phyloP scores from a whole-genome alignment of 306 rosid genomes.

The Begonia peltatifolia region DNA sequence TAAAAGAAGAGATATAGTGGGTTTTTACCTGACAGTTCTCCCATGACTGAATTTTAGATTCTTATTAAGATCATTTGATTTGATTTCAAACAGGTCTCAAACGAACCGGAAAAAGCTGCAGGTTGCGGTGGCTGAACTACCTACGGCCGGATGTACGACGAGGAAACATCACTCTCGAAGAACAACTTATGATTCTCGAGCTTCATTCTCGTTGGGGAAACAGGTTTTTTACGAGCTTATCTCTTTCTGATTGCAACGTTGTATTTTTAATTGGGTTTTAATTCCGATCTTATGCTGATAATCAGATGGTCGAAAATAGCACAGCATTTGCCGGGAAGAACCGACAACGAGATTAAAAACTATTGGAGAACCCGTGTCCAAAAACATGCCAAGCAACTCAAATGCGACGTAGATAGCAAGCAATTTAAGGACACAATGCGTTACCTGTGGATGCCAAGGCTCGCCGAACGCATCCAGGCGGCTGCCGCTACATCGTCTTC shows the following conservation, averaged over 20 bases:
- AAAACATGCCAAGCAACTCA: constrained; percentile 89
- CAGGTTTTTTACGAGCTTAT: constrained; percentile 24
- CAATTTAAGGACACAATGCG: constrained; percentile 97
- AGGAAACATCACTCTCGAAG: constrained; percentile 82
- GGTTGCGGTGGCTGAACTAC: constrained; percentile 87
- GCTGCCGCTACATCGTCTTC: constrained; percentile 15
- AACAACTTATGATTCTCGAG: constrained; percentile 82
- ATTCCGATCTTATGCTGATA: not conserved
- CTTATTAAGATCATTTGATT: no score
- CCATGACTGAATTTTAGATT: no score
- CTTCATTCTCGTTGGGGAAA: constrained; percentile 96
- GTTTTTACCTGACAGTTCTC: no score
- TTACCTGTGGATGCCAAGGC: constrained; percentile 87
- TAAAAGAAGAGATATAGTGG: no score
- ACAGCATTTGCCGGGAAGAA: constrained; percentile 79
- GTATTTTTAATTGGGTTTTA: not conserved
- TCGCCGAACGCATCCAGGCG: constrained; percentile 83
- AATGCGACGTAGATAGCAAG: constrained; percentile 95
- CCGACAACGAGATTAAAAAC: constrained; percentile 85
- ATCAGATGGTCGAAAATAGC: constrained; percentile 94
- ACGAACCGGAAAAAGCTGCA: constrained; percentile 85
- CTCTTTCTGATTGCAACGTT: no score
- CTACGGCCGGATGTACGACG: constrained; percentile 94
- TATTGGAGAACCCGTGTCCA: constrained; percentile 97
- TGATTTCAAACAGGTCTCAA: constrained; percentile 42